Base-by-base conservation (phyloP, 73 alveolate genomes). In the Paramecium sonneborni region DNA sequence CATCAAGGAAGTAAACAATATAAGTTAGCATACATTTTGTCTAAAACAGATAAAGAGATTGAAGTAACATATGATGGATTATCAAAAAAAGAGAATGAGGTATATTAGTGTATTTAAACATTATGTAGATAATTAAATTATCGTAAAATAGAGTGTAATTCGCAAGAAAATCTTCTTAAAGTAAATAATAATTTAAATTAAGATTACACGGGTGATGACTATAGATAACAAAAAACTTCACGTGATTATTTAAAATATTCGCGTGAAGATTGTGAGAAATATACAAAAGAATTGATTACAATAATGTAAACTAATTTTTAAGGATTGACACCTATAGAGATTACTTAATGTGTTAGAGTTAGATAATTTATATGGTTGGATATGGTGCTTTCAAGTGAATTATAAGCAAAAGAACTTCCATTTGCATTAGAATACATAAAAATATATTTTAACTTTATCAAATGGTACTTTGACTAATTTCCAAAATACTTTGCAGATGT, bases 291-390 rank as follows among this genome's bases (percentile, higher is more conserved):
- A 44, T 23, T 79, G 12, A 44, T 8, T 18, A 39, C 44, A 26
- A 79, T 79, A n/a, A 79, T 79, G 72, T 38, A 38, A 38, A 43
- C 44, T 20, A 79, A 79, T 44, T 79, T 32, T 23, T 21, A 21
- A 24, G 72, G 48, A 39, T 1, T 79, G 28, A 24, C 57, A 0
- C 95, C 97, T 10, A 39, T 52, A 14, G 82, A 95, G 21, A 85
- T 95, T 37, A 91, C 94, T 6, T 92, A 96, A 70, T 89, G 74
- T 84, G 46, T 96, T 12, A 67, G 98, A 91, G 98, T 97, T 20
- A 94, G 94, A 86, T 93, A 95, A 11, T 96, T 87, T 90, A 93
- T 92, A 18, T 93, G 92, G 70, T 93, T 96, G 28, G 98, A 96
- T 89, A 95, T 95, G 39, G 85, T 96, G 5, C 94, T 96, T 11